phyloP scores from a whole-genome alignment of 345 rosid genomes.

The Geranium brycei region DNA sequence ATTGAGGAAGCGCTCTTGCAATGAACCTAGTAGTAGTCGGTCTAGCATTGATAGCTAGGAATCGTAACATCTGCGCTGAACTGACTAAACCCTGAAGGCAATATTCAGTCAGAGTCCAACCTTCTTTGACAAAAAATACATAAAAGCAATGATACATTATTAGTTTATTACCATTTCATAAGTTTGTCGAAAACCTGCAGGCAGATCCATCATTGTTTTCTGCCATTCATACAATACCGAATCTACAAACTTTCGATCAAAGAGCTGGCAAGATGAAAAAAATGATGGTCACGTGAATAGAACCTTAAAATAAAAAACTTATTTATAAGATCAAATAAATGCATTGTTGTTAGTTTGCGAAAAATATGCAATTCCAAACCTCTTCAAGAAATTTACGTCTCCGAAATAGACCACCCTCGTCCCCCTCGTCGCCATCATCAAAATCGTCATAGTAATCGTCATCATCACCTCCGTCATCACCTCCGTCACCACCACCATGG shows the following conservation, averaged over 20 bases:
- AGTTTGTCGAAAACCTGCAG: constrained; percentile 95
- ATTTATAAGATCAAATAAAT: background rate
- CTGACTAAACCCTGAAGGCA: constrained; percentile 81
- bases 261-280: constrained; percentile 43
- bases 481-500: constrained; percentile 94
- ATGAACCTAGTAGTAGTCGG: constrained; percentile 77
- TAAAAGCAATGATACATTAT: background rate
- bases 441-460: constrained; percentile 88
- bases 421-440: constrained; percentile 84
- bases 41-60: constrained; percentile 82
- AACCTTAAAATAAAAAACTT: background rate
- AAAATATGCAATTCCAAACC: constrained; percentile 23
- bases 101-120: background rate
- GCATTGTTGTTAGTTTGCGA: background rate
- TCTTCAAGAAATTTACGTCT: constrained; percentile 70
- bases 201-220: constrained; percentile 83
- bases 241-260: constrained; percentile 81
- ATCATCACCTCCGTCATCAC: constrained; percentile 88
- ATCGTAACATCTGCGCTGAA: constrained; percentile 91
- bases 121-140: background rate
- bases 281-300: background rate
- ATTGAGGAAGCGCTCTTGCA: constrained; percentile 77
- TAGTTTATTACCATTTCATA: constrained; percentile 62
- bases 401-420: constrained; percentile 82
- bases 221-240: constrained; percentile 96